A percentile compares a stretch with the other conserved stretches of the same genome.
Conservation (phyloP, 129 eudicot species). For the Pulicaria dysenterica region DNA sequence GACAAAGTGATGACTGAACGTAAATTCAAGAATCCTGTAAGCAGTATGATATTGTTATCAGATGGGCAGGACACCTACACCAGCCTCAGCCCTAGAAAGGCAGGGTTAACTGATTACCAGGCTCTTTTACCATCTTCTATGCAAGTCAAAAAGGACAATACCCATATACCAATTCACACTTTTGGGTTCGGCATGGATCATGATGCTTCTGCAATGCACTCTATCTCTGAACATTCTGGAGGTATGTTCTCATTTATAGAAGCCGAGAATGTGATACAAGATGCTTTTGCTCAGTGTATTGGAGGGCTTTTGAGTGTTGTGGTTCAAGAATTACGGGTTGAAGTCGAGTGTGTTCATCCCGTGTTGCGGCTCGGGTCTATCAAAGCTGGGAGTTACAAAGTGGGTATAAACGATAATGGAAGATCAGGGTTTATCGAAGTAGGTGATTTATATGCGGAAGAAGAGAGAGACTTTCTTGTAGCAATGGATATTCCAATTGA, state of each 20-base stretch:
- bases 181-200: constrained; percentile 96
- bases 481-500: constrained; percentile 55
- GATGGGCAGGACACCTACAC: constrained; percentile 93
- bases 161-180: constrained; percentile 69
- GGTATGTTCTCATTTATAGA: constrained; percentile 94
- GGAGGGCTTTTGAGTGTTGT: constrained; percentile 93
- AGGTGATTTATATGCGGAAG: constrained; percentile 92
- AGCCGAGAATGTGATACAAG: constrained; percentile 74
- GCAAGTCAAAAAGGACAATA: constrained; percentile 38
- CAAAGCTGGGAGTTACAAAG: constrained; percentile 73
- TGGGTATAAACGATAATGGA: constrained; percentile 31
- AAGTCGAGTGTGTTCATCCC: constrained; percentile 63
- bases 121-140: constrained; percentile 57
- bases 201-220: constrained; percentile 78
- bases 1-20: constrained; percentile 76
- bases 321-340: constrained; percentile 69
- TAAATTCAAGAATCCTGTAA: constrained; percentile 62
- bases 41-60: constrained; percentile 79
- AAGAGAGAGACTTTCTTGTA: constrained; percentile 74
- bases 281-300: constrained; percentile 97
- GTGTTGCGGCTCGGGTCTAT: constrained; percentile 46
- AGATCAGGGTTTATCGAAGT: constrained; percentile 58
- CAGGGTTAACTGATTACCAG: constrained; percentile 34
- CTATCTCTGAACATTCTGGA: constrained; percentile 80
- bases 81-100: constrained; percentile 39